Conservation (phyloP, 176 grass and related monocot species). For the Canna indica region DNA sequence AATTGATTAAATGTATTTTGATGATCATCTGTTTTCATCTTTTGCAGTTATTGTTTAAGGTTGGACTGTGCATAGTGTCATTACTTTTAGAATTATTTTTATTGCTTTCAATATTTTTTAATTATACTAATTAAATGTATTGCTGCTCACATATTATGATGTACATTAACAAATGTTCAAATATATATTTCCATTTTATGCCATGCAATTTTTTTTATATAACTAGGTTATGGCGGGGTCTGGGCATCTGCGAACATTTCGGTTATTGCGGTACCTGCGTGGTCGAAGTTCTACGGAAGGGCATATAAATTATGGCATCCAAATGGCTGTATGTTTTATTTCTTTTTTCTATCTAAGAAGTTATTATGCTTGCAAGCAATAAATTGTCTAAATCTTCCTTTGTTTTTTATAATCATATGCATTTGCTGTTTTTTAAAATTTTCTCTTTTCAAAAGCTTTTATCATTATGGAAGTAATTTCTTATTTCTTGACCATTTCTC, state of each 20-base stretch:
- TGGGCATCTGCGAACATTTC: constrained; percentile 85
- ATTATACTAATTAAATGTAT: neutral
- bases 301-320: constrained; percentile 93
- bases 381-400: neutral
- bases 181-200: neutral
- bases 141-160: neutral
- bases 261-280: constrained; percentile 81
- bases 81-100: neutral
- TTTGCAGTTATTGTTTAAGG: no score
- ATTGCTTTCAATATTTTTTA: neutral
- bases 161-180: neutral
- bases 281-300: constrained; percentile 85
- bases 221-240: constrained; percentile 92
- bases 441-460: neutral
- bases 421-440: neutral
- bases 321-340: constrained; percentile 69
- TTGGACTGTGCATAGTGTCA: no score
- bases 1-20: no score
- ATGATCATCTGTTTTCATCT: no score
- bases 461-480: neutral
- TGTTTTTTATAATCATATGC: neutral
- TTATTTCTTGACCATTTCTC: neutral
- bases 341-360: constrained; percentile 1
- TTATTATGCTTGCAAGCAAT: neutral
- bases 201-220: constrained; percentile 8